Percentiles rank a stretch among this genome's conserved stretches.
phyloP scores from a whole-genome alignment of 306 rosid species.

The Lathyrus aphaca region DNA sequence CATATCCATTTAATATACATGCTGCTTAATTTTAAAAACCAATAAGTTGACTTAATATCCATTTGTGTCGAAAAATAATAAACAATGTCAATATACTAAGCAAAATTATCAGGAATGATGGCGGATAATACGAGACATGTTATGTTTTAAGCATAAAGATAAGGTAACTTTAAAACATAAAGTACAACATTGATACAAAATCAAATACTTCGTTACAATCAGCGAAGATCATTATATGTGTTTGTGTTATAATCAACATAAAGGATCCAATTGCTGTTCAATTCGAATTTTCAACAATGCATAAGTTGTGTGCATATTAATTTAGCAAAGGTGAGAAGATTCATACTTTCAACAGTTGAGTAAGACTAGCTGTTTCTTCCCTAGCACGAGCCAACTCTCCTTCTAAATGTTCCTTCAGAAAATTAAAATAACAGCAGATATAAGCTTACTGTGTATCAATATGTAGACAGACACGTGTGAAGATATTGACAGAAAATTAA shows the following conservation, averaged over 20 bases:
- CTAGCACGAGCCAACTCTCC: slow-evolving; percentile 74
- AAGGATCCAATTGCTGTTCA: slow-evolving; percentile 4
- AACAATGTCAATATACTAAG: slow-evolving; percentile 19
- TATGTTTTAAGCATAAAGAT: slow-evolving; percentile 16
- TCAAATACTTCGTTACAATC: slow-evolving; percentile 24
- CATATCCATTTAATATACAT: slow-evolving; percentile 32
- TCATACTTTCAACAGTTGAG: slow-evolving; percentile 66
- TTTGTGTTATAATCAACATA: slow-evolving; percentile 21
- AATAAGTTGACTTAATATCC: slow-evolving; percentile 15
- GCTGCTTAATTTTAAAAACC: slow-evolving; percentile 26
- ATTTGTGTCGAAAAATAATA: neutral
- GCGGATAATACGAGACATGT: slow-evolving; percentile 19
- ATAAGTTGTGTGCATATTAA: slow-evolving; percentile 10
- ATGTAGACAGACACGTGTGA: slow-evolving; percentile 14
- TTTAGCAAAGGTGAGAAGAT: slow-evolving; percentile 29
- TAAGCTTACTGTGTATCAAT: slow-evolving; percentile 34
- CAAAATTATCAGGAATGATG: slow-evolving; percentile 4
- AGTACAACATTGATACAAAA: neutral
- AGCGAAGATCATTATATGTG: slow-evolving; percentile 13
- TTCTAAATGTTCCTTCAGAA: slow-evolving; percentile 79
- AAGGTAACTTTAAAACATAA: neutral
- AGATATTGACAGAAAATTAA: neutral
- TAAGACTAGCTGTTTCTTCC: slow-evolving; percentile 72
- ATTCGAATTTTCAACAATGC: neutral
- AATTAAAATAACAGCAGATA: slow-evolving; percentile 34